These are phyloP conservation scores for Amanita thiersii DNA, from an alignment of 768 basidiomycete genomes.

Conservation along the genomic window DNA sequence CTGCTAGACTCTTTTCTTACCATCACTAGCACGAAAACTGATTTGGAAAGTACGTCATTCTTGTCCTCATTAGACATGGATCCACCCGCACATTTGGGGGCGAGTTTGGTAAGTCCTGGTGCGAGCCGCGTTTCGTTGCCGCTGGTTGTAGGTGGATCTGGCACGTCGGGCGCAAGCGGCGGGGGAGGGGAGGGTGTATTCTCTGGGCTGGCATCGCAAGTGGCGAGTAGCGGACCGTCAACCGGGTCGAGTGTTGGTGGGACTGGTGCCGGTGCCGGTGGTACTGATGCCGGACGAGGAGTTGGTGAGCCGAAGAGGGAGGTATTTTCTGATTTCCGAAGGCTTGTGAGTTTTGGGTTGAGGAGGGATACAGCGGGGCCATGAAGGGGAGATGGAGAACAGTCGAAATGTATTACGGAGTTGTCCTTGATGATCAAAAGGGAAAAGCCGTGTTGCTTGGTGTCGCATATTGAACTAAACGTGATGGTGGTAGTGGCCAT, in stretches of 20 bases:
- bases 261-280: constrained; percentile 23
- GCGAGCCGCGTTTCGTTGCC: constrained; percentile 55
- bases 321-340: constrained; percentile 81
- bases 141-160: constrained; percentile 13
- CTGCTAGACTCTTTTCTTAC: constrained; percentile 89
- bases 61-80: constrained; percentile 96
- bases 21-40: constrained; percentile 86
- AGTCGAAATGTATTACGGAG: too few species aligned
- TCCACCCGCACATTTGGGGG: constrained; percentile 44
- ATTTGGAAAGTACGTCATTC: constrained; percentile 87
- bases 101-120: constrained; percentile 58
- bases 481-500: too few species aligned
- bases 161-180: constrained; percentile 16
- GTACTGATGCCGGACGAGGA: constrained; percentile 22
- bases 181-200: constrained; percentile 47
- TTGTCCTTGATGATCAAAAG: too few species aligned
- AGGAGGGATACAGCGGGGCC: constrained; percentile 49
- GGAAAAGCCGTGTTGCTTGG: too few species aligned
- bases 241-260: constrained; percentile 47
- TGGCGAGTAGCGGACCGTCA: constrained; percentile 56
- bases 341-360: constrained; percentile 86
- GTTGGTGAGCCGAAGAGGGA: constrained; percentile 53
- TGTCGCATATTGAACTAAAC: too few species aligned
- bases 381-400: too few species aligned
- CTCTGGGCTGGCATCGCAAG: constrained; percentile 44